Evolutionary conservation across 140 eudicot species (phyloP), one percentile per base, ranked within the genome.

Genomic region (Senecio squalidus): DNA sequence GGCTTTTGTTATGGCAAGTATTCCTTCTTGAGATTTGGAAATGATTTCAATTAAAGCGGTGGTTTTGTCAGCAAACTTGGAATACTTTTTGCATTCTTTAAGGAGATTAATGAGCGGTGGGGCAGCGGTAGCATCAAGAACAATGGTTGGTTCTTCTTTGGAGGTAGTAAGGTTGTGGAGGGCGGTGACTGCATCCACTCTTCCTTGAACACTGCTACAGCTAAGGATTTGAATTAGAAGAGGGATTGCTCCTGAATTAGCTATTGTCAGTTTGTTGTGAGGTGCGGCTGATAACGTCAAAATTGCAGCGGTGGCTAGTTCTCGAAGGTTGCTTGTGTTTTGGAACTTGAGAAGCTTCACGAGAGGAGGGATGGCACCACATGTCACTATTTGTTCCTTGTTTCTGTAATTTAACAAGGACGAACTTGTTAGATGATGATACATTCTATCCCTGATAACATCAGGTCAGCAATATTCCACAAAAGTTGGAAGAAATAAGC

Each of bases 271-370:
- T 72, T 80, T 89, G 68, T 85, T 85, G 65, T 81, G 50, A 28
- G 81, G 68, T 45, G 86, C 76, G 11, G 97, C 30, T 57, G 97
- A 89, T 45, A 89, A 73, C 9, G 93, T 75, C 23, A 89, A 45
- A 52, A 89, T 75, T 47, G 97, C 80, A 7, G 97, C 95, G 4
- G 95, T 82, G n/a, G 95, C 88, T 44, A 85, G 59, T 59, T 89
- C 97, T 64, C 75, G 61, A 1, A 85, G 50, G 55, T 75, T 75
- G 58, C 68, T 58, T 0, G 56, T 7, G 31, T 54, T 67, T 62
- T 82, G 82, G 39, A 69, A 48, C 46, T 73, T 75, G 40, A 89
- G 84, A 68, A 89, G 84, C 38, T 78, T 85, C 55, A 89, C 72
- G 0, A 85, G 80, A 25, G 86, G 89, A 40, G 89, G 84, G 48